A percentile compares a stretch with the other conserved stretches of the same genome.
Evolutionary conservation across 2,329 filamentous ascomycete genomes (phyloP).

Genomic region (Botrytis tulipae): DNA sequence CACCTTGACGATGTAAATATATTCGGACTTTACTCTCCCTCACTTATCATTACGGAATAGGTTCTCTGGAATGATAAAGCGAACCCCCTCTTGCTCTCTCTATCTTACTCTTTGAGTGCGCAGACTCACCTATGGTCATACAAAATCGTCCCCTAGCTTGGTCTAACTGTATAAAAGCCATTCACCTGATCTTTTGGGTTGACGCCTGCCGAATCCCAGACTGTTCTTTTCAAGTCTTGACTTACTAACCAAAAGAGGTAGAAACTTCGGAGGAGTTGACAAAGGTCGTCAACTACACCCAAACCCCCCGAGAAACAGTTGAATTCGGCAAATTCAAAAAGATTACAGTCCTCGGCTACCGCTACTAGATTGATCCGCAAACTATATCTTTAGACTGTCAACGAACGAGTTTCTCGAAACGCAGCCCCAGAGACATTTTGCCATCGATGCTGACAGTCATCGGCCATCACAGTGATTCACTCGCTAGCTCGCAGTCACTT

Average conservation of each 20-base stretch:
- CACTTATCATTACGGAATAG: background rate
- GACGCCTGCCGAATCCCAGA: background rate
- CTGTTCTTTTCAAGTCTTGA: background rate
- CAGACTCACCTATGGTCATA: background rate
- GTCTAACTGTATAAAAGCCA: background rate
- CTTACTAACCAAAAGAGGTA: background rate
- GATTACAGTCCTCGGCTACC: background rate
- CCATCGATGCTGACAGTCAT: background rate
- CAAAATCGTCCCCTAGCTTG: background rate
- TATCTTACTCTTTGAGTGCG: background rate
- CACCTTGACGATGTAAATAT: background rate
- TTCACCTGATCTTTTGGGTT: background rate
- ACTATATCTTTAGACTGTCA: constrained; percentile 12
- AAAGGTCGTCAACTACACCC: background rate
- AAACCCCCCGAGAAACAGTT: constrained; percentile 2
- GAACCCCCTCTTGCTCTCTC: background rate
- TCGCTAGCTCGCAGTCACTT: background rate
- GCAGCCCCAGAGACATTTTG: background rate
- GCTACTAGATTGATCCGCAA: constrained; percentile 22
- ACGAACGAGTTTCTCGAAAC: background rate
- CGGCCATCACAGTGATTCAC: background rate
- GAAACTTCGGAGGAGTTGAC: background rate
- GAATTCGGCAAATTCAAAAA: constrained; percentile 16
- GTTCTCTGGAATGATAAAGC: too few relatives aligned
- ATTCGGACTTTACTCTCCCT: background rate